Evolutionary conservation across 257 asterid genomes (phyloP), one percentile per base, ranked within the genome.

Genomic region (Striga asiatica): DNA sequence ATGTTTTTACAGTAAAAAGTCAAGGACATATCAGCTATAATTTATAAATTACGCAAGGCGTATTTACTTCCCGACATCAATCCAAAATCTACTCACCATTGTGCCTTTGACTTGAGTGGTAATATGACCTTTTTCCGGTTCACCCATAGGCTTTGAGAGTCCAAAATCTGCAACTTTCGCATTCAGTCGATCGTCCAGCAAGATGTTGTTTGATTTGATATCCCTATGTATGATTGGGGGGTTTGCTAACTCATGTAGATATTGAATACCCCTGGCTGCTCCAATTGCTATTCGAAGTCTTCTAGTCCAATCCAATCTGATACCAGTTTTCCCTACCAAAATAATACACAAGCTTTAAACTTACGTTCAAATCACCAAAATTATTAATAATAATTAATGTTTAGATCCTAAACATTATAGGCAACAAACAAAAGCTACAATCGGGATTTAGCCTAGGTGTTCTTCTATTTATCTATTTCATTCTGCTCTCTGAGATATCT

Each of bases 91-190:
- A 73, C 84, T 72, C 27, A 87, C 98, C 97, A 82, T 82, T 61
- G 98, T 92, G 71, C 97, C 98, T 78, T 92, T 92, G 28, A 92
- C 97, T 76, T 92, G 95, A 67, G 98, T 92, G 50, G 97, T 84
- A 19, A 92, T 74, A 59, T 92, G 93, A 42, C 77, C 77, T 69
- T 49, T 66, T 20, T 82, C 97, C 9, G 71, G 42, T 45, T 83
- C 93, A 28, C 75, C 65, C 67, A 81, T 60, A 8, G 68, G 89
- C 76, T 84, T 88, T 19, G 97, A 91, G 71, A 92, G 81, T 56
- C 98, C 98, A 18, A 92, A 92, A 80, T 88, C 97, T 2, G 97
- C 93, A 32, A 88, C 97, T 82, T 88, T 84, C 3, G 98, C 98
- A 8, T 41, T 84, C 54, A 88, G 41, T 13, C 80, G 78, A 16